These are phyloP conservation scores for Marasmius oreades DNA, from an alignment of 1,284 basidiomycete species.

Conservation along the genomic window DNA sequence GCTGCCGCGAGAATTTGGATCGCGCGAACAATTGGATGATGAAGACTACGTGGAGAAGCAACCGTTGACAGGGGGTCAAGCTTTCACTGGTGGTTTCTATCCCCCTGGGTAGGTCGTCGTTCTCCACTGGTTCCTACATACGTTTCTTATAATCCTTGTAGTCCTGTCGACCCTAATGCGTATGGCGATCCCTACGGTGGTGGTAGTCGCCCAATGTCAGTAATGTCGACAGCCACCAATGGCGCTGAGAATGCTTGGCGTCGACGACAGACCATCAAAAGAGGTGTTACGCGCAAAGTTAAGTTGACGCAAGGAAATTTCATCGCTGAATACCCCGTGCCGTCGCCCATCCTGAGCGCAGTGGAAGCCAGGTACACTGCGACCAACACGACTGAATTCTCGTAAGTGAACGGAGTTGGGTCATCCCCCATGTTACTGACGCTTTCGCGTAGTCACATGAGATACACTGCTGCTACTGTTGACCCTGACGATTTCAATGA, in stretches of 20 bases:
- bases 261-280: conserved; percentile 87
- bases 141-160: conserved; percentile 23
- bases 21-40: conserved; percentile 44
- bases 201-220: conserved; percentile 51
- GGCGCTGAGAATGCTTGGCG: conserved; percentile 77
- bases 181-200: conserved; percentile 63
- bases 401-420: conserved; percentile 46
- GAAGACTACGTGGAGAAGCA: conserved; percentile 71
- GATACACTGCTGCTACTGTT: conserved; percentile 88
- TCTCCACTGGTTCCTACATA: background rate
- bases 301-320: conserved; percentile 92
- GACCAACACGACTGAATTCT: conserved; percentile 78
- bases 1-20: conserved; percentile 52
- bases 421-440: conserved; percentile 12
- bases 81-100: conserved; percentile 59
- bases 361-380: conserved; percentile 78
- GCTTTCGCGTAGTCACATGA: conserved; percentile 59
- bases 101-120: conserved; percentile 57
- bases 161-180: conserved; percentile 55
- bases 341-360: conserved; percentile 81
- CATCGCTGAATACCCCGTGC: conserved; percentile 88
- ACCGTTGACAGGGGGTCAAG: conserved; percentile 58
- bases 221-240: conserved; percentile 60
- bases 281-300: conserved; percentile 89
- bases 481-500: conserved; percentile 93